Evolutionary conservation across 169 alveolate genomes (phyloP).

Genomic region (Theileria parva): DNA sequence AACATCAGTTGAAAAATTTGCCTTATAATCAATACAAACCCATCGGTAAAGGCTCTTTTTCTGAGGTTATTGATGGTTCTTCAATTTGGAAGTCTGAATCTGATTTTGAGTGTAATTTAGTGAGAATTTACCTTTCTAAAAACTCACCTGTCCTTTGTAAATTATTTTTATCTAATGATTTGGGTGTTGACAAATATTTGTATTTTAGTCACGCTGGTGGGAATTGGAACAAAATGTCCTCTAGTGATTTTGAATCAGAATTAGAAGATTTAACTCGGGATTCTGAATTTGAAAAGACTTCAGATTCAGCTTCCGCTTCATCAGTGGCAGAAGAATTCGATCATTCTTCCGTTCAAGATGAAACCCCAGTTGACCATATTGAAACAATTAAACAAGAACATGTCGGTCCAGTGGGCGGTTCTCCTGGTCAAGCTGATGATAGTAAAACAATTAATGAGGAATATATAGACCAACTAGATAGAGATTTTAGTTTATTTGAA

Average conservation of each 20-base stretch:
- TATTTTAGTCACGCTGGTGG: not conserved
- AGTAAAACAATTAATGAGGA: not conserved
- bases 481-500: too few relatives aligned
- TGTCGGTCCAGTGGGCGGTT: too few relatives aligned
- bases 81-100: conserved; percentile 12
- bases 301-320: too few relatives aligned
- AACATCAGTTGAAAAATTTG: not conserved
- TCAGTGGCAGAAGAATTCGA: too few relatives aligned
- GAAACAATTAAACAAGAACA: not conserved
- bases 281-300: not conserved
- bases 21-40: conserved; percentile 11
- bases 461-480: too few relatives aligned
- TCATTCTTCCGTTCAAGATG: too few relatives aligned
- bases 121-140: not conserved
- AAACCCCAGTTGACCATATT: not conserved
- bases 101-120: conserved; percentile 2
- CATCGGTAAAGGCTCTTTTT: not conserved
- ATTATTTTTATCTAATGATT: not conserved
- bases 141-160: not conserved
- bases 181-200: conserved; percentile 8
- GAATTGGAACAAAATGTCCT: not conserved
- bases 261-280: not conserved
- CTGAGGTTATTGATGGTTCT: conserved; percentile 13
- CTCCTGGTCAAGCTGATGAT: not conserved
- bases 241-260: not conserved